A percentile compares a stretch with the other conserved stretches of the same genome.
Conservation (phyloP, 345 rosid species). For the Lagerstroemia speciosa region DNA sequence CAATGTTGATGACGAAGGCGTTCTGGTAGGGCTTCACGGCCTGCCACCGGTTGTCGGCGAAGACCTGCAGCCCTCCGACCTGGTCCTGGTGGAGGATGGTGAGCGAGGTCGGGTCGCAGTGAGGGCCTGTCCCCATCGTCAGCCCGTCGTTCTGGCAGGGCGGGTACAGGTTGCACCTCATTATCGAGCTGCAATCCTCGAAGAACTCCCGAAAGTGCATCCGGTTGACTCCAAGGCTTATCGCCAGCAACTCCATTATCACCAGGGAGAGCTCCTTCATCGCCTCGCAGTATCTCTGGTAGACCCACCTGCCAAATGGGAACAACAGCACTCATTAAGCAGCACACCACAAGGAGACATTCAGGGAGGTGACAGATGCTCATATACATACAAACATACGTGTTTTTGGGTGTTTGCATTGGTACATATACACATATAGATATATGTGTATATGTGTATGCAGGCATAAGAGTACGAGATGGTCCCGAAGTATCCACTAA, state of each 20-base stretch:
- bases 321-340: background rate
- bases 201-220: constrained; percentile 23
- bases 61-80: constrained; percentile 45
- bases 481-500: background rate
- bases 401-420: no score
- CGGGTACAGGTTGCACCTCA: constrained; percentile 48
- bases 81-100: constrained; percentile 48
- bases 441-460: background rate
- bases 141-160: constrained; percentile 33
- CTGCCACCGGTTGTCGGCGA: constrained; percentile 27
- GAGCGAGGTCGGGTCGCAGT: constrained; percentile 29
- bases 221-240: constrained; percentile 32
- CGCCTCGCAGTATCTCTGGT: constrained; percentile 28
- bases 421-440: no score
- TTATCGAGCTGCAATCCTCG: constrained; percentile 26
- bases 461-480: background rate
- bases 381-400: no score
- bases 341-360: background rate
- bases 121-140: constrained; percentile 48
- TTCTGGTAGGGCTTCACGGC: constrained; percentile 26
- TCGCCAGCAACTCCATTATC: constrained; percentile 26
- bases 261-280: constrained; percentile 20
- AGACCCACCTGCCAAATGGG: constrained; percentile 13
- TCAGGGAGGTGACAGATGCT: background rate
- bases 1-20: constrained; percentile 50